Base-by-base conservation (phyloP, 306 rosid species). In the Corylus heterophylla region DNA sequence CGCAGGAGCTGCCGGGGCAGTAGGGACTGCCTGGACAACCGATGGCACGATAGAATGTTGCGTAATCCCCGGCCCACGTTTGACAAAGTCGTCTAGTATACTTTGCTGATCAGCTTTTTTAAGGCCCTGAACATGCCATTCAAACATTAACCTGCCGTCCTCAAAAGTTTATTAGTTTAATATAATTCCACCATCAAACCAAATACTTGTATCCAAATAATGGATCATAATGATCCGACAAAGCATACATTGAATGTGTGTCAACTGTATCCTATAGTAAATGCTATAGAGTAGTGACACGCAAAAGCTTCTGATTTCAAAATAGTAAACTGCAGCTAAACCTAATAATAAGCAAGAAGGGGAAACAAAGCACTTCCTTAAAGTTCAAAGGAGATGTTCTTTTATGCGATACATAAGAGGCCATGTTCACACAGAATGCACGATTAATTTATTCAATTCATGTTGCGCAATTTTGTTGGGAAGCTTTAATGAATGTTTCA, bases 1-100 rank as follows among this genome's bases (percentile, higher is more conserved):
- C 39, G 77, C 83, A 20, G 96, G 80, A 75, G 89, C 91, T 48
- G 81, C 70, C 0, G 93, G 87, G 51, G 77, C 71, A 51, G 70
- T n/a, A 4, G 89, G 81, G 39, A 87, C 80, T 29, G 89, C 83
- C 9, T 88, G 87, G 17, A 75, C 86, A 64, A 80, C 80, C 11
- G 96, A 63, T 74, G 85, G 79, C 70, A 91, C 75, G 44, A 90
- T 69, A 51, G 91, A 88, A 80, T 91, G 91, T 87, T 89, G 94
- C 73, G 83, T 89, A 63, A 93, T 93, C 75, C 93, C 96, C 1
- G 94, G 97, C 8, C 94, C 96, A n/a, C 84, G 96, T 86, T 95
- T 95, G 93, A 88, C 90, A 82, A 95, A 95, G 89, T 95, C 98
- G 35, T 95, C 99, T 12, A 95, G 85, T 75, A 95, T 93, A 76